phyloP scores from a whole-genome alignment of 345 rosid species.

The Rhodomyrtus tomentosa region DNA sequence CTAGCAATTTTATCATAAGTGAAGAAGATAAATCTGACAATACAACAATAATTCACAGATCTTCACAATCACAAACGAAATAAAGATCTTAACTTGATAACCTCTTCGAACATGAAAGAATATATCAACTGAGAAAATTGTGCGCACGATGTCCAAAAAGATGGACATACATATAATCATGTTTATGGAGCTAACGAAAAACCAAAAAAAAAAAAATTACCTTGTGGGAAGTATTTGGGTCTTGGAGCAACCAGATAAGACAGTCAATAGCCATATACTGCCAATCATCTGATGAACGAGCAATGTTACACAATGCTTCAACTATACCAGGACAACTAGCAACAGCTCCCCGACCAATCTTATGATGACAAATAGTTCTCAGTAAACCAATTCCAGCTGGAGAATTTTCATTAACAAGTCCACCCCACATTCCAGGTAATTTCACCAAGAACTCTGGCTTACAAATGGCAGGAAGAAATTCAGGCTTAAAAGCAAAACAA shows the following conservation, averaged over 20 bases:
- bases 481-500: slow-evolving; percentile 96
- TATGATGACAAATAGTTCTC: slow-evolving; percentile 93
- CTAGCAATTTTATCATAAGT: not conserved
- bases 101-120: not conserved
- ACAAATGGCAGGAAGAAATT: slow-evolving; percentile 86
- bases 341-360: slow-evolving; percentile 87
- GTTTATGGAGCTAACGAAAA: not conserved
- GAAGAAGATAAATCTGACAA: not conserved
- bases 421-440: slow-evolving; percentile 99
- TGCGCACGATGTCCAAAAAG: not conserved
- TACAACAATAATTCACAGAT: not conserved
- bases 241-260: slow-evolving; percentile 97
- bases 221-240: slow-evolving; percentile 78
- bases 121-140: not conserved
- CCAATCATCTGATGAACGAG: slow-evolving; percentile 99
- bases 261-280: slow-evolving; percentile 98
- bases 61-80: not conserved
- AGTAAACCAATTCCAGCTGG: slow-evolving; percentile 97
- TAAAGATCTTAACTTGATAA: not conserved
- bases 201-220: slow-evolving; percentile 1
- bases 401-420: slow-evolving; percentile 94
- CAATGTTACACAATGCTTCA: slow-evolving; percentile 84
- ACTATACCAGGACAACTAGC: slow-evolving; percentile 76
- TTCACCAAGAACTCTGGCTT: slow-evolving; percentile 85
- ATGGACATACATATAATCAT: not conserved